A percentile compares a stretch with the other conserved stretches of the same genome.
phyloP scores from a whole-genome alignment of 2,329 filamentous ascomycete species.

The Cadophora luteo-olivacea region DNA sequence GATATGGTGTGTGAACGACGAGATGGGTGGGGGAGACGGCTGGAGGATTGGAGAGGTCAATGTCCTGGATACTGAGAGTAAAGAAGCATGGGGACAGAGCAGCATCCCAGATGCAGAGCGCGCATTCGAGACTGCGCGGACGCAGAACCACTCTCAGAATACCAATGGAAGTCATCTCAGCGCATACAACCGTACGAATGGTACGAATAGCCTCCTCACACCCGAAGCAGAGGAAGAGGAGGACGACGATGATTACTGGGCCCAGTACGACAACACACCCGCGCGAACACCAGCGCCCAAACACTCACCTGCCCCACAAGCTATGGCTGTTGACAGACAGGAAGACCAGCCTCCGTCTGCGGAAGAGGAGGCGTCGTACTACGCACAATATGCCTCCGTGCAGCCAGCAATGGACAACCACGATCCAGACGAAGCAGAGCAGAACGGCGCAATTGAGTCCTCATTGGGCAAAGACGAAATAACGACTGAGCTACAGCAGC shows the following conservation, averaged over 20 bases:
- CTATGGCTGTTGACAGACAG: constrained; percentile 14
- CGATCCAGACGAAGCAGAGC: constrained; percentile 73
- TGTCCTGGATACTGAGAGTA: constrained; percentile 59
- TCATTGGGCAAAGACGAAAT: constrained; percentile 54
- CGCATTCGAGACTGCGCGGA: constrained; percentile 49
- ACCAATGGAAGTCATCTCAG: background rate
- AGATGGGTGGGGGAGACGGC: constrained; percentile 64
- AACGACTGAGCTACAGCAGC: constrained; percentile 39
- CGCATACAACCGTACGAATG: constrained; percentile 30
- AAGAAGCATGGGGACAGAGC: constrained; percentile 56
- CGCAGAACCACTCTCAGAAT: background rate
- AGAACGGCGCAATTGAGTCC: constrained; percentile 49
- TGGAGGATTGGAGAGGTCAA: constrained; percentile 78
- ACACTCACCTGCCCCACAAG: constrained; percentile 64
- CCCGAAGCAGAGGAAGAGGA: constrained; percentile 53
- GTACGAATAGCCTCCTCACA: constrained; percentile 31
- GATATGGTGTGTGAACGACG: constrained; percentile 67
- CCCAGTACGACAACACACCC: constrained; percentile 76
- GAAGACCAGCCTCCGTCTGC: constrained; percentile 27
- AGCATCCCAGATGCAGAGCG: constrained; percentile 67
- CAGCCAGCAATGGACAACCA: constrained; percentile 83
- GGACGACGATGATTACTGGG: constrained; percentile 83
- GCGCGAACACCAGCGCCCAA: constrained; percentile 67
- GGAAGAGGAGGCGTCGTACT: constrained; percentile 72
- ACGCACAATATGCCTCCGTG: constrained; percentile 76